Conservation (phyloP, 2,329 filamentous ascomycete species). For the Setomelanomma holmii region DNA sequence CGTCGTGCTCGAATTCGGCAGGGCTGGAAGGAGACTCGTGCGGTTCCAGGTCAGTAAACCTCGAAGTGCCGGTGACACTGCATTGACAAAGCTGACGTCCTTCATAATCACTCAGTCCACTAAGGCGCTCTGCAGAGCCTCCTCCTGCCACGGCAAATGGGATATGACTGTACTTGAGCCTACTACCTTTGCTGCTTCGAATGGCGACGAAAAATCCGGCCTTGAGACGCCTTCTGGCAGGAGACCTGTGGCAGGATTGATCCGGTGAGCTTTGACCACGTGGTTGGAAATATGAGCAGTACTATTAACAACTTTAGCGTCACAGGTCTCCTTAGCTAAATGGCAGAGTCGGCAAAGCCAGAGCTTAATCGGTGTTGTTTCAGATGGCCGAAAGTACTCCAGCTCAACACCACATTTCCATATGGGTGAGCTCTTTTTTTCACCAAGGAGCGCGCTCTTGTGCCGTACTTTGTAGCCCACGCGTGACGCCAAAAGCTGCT, state of each 20-base stretch:
- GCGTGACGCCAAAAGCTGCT: neutral
- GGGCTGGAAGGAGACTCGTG: neutral
- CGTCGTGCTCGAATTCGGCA: neutral
- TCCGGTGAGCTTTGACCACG: neutral
- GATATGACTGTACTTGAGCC: neutral
- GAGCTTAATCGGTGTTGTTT: neutral
- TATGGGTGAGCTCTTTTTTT: neutral
- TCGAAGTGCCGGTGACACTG: neutral
- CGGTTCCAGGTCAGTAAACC: neutral
- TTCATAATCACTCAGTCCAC: neutral
- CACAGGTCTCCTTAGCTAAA: neutral
- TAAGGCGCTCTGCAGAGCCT: neutral
- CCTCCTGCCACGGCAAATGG: neutral
- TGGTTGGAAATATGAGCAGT: neutral
- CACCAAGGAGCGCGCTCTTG: neutral
- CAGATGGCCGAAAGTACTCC: neutral
- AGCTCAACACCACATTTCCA: neutral
- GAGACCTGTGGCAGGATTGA: neutral
- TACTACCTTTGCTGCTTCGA: too few relatives aligned
- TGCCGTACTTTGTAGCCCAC: neutral
- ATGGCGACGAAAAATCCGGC: neutral
- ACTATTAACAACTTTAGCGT: neutral
- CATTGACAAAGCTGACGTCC: neutral
- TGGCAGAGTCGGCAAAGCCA: too few relatives aligned
- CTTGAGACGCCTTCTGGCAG: neutral